Percentiles rank a stretch among this genome's conserved stretches.
Evolutionary conservation across 345 rosid genomes (phyloP).

Genomic region (Dimocarpus longan): DNA sequence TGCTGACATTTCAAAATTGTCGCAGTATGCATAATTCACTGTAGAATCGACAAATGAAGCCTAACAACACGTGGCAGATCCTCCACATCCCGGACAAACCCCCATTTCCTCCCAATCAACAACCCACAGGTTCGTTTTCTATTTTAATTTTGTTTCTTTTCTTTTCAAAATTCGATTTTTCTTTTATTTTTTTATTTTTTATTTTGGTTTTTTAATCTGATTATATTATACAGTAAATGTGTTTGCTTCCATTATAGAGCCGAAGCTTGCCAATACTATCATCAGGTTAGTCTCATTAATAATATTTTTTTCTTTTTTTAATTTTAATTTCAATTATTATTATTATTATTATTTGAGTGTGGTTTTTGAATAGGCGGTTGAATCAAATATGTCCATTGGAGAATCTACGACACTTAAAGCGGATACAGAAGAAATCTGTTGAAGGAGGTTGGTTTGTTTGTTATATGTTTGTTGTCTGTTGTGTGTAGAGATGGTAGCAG

Average conservation of each 20-base stretch:
- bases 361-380: constrained; percentile 44
- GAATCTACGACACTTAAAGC: constrained; percentile 75
- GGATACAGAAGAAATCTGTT: constrained; percentile 53
- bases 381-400: constrained; percentile 68
- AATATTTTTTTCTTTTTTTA: background rate
- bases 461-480: background rate
- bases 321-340: background rate
- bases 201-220: background rate
- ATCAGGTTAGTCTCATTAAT: constrained; percentile 48
- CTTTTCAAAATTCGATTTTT: background rate
- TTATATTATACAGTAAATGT: constrained; percentile 48
- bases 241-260: constrained; percentile 65
- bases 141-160: background rate
- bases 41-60: background rate
- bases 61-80: constrained; percentile 38
- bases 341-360: too few species aligned
- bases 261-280: constrained; percentile 60
- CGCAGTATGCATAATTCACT: background rate
- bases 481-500: background rate
- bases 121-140: constrained; percentile 55
- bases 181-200: background rate
- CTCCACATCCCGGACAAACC: constrained; percentile 63
- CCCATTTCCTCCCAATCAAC: constrained; percentile 46
- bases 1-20: too few species aligned
- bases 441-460: constrained; percentile 40